Base-by-base conservation (phyloP, 306 rosid genomes). In the Castanea sativa region DNA sequence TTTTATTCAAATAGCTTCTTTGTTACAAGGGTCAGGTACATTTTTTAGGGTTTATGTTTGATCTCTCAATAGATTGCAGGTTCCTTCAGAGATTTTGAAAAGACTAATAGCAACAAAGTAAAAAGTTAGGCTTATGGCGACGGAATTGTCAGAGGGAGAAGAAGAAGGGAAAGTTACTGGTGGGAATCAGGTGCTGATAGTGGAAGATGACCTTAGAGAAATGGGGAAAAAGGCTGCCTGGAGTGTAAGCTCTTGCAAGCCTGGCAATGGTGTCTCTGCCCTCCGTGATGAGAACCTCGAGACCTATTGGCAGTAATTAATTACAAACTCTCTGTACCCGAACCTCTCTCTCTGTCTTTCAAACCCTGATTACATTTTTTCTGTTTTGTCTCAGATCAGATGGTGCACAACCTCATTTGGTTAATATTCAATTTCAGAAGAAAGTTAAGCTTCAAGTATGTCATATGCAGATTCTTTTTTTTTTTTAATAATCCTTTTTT, bases 231-330 rank as follows among this genome's bases (percentile, higher is more conserved):
- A 92, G 30, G 99, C 98, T 1, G 97, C 97, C 38, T 92, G 98
- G 99, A 95, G 98, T 52, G 98, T 95, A 63, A 95, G 99, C 84
- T 91, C 99, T 51, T 95, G 93, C 91, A 95, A 95, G 55, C 90
- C 99, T n/a, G 99, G 99, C 55, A 95, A 90, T 74, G 97, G 96
- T 70, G 97, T 95, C 68, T 87, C 92, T 32, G 86, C 91, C 63
- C 93, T 95, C 52, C 94, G 96, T 12, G 99, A 92, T 59, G 90
- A 86, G 64, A 95, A 89, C 69, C 92, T 91, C 61, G 98, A 91
- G 13, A 87, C 93, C 74, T 92, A 87, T 83, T 95, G 99, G 99
- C 98, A 95, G 94, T 92, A 30, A 81, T 38, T 69, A 21, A 27
- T 58, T 61, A 55, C 53, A 21, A 76, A 12, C 7, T 2, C 73